phyloP scores from a whole-genome alignment of 495 filamentous ascomycete genomes.

The Aspergillus nanangensis region DNA sequence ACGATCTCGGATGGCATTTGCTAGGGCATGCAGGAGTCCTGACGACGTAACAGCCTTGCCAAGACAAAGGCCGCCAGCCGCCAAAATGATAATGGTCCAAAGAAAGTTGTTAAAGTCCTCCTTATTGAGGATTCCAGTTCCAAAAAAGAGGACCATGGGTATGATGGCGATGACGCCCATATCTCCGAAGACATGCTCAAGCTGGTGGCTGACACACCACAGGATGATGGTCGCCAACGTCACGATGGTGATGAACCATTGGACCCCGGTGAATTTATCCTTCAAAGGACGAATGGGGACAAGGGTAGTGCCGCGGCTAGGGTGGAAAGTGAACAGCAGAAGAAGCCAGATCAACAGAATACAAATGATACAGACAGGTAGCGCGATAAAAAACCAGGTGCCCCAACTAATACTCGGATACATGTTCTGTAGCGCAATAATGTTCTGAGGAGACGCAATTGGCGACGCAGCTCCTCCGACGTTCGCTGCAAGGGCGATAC shows the following conservation, averaged over 20 bases:
- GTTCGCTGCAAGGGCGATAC: conserved; percentile 92
- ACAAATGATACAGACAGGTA: conserved; percentile 88
- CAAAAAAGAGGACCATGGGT: conserved; percentile 93
- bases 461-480: conserved; percentile 95
- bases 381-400: conserved; percentile 92
- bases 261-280: conserved; percentile 81
- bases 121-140: conserved; percentile 94
- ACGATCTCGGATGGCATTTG: conserved; percentile 61
- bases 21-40: conserved; percentile 87
- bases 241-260: conserved; percentile 86
- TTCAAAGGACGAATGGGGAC: conserved; percentile 84
- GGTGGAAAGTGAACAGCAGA: conserved; percentile 78
- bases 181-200: conserved; percentile 85
- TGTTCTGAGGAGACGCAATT: conserved; percentile 95
- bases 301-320: conserved; percentile 80
- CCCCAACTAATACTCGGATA: conserved; percentile 83
- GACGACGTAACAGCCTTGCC: conserved; percentile 94
- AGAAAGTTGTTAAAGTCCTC: conserved; percentile 99
- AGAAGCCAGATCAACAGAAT: conserved; percentile 87
- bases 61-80: conserved; percentile 86
- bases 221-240: conserved; percentile 84
- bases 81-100: conserved; percentile 99
- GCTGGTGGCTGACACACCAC: conserved; percentile 88
- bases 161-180: conserved; percentile 99
- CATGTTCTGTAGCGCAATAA: conserved; percentile 96